Percentiles rank a stretch among this genome's conserved stretches.
phyloP scores from a whole-genome alignment of 2,329 filamentous ascomycete genomes.

The Pseudocercospora macadamiae region DNA sequence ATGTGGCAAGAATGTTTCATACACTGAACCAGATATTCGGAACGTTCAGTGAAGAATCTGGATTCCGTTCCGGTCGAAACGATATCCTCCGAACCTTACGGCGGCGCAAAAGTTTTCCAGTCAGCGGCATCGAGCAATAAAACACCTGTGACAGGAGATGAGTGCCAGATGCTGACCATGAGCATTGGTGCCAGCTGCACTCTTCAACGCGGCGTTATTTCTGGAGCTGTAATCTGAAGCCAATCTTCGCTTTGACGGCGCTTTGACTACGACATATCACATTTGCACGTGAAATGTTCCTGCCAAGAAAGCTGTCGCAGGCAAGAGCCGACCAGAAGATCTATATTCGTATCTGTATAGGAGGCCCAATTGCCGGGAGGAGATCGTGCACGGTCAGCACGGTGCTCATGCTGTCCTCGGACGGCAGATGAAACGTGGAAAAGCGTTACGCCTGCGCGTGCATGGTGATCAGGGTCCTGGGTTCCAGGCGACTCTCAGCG shows the following conservation, averaged over 20 bases:
- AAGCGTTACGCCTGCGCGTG: conserved; percentile 2
- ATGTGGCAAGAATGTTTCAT: not conserved
- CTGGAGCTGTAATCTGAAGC: not conserved
- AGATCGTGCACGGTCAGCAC: not conserved
- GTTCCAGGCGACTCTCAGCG: not conserved
- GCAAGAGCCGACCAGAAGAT: not conserved
- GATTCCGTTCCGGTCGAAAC: not conserved
- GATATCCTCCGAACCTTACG: not conserved
- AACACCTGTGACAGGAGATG: not conserved
- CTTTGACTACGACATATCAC: not conserved
- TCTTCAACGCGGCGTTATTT: not conserved
- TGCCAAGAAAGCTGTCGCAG: not conserved
- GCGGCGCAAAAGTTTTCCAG: not conserved
- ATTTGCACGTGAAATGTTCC: not conserved
- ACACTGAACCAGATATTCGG: not conserved
- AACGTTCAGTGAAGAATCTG: not conserved
- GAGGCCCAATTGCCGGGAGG: not conserved
- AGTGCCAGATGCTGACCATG: not conserved
- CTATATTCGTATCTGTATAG: not conserved
- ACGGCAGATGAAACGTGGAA: conserved; percentile 10
- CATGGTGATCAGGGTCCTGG: conserved; percentile 8
- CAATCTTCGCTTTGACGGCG: not conserved
- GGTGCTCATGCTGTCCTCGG: not conserved
- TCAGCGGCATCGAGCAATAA: not conserved
- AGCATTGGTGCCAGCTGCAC: not conserved